Percentiles rank a stretch among this genome's conserved stretches.
Evolutionary conservation across 805 yeast genomes (phyloP).

Genomic region (Brettanomyces naardenensis): DNA sequence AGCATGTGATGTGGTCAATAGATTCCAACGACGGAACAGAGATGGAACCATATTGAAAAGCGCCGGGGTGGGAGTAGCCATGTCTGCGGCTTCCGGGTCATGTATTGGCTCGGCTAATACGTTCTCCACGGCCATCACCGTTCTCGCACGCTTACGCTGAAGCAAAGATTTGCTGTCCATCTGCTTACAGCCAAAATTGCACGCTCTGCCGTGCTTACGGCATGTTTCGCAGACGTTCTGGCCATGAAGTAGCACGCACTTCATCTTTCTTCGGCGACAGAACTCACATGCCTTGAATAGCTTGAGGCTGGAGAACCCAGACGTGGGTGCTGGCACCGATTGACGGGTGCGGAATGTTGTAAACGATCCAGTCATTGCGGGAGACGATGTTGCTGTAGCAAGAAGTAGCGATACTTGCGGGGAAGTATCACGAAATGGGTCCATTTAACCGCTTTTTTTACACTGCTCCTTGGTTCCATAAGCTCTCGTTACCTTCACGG

Average conservation of each 20-base stretch:
- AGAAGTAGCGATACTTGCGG: too few relatives aligned
- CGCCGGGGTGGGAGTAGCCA: not conserved
- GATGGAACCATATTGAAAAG: not conserved
- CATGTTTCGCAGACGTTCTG: not conserved
- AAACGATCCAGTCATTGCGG: too few relatives aligned
- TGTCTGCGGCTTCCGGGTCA: not conserved
- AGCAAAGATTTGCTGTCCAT: not conserved
- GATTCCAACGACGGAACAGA: conserved; percentile 1
- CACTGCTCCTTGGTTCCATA: too few relatives aligned
- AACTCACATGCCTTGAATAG: not conserved
- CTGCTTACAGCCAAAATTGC: not conserved
- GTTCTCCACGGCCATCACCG: too few relatives aligned
- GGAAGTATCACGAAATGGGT: too few relatives aligned
- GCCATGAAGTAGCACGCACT: not conserved
- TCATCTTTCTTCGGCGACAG: not conserved
- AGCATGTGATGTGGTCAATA: not conserved
- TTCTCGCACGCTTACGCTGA: not conserved
- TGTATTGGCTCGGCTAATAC: too few relatives aligned
- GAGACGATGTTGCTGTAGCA: too few relatives aligned
- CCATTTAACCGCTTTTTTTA: too few relatives aligned
- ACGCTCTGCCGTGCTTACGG: not conserved
- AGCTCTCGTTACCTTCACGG: too few relatives aligned
- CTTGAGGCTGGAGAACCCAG: not conserved
- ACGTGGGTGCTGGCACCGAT: too few relatives aligned
- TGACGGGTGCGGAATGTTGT: too few relatives aligned